A percentile compares a stretch with the other conserved stretches of the same genome.
phyloP scores from a whole-genome alignment of 2,329 filamentous ascomycete species.

The Cladosporium sp. region DNA sequence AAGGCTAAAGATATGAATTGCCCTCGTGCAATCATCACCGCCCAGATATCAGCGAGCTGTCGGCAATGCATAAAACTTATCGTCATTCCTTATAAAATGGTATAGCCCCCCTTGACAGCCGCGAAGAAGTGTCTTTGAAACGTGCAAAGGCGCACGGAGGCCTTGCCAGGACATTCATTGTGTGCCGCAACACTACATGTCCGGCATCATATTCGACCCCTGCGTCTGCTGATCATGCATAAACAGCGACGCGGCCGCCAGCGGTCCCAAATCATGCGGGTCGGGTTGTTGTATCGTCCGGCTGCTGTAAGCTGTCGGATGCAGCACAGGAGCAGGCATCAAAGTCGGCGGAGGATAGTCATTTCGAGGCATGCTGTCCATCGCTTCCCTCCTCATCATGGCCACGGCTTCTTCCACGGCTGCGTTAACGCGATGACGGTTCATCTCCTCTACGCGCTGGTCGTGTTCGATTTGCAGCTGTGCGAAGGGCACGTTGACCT shows the following conservation, averaged over 20 bases:
- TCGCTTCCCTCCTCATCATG: slow-evolving; percentile 19
- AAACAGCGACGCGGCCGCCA: not conserved
- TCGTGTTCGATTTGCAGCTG: slow-evolving; percentile 40
- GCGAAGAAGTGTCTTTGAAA: no score
- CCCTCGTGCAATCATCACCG: no score
- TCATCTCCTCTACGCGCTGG: slow-evolving; percentile 22
- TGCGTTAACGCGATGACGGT: slow-evolving; percentile 1
- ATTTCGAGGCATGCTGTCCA: not conserved
- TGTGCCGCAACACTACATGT: not conserved
- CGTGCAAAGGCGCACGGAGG: no score
- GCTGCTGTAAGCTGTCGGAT: slow-evolving; percentile 36
- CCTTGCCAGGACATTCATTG: no score
- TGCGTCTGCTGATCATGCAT: slow-evolving; percentile 1
- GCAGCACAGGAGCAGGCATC: slow-evolving; percentile 37
- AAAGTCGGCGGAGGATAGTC: slow-evolving; percentile 12
- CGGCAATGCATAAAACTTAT: no score
- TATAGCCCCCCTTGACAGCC: no score
- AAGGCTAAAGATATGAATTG: no score
- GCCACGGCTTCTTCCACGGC: slow-evolving; percentile 28
- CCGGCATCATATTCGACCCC: not conserved
- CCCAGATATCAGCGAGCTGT: no score
- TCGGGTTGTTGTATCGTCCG: slow-evolving; percentile 29
- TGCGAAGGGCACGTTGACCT: slow-evolving; percentile 62
- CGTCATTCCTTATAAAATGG: no score
- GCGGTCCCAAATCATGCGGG: not conserved